Base-by-base conservation (phyloP, 805 yeast genomes). In the Metschnikowia lachancei region DNA sequence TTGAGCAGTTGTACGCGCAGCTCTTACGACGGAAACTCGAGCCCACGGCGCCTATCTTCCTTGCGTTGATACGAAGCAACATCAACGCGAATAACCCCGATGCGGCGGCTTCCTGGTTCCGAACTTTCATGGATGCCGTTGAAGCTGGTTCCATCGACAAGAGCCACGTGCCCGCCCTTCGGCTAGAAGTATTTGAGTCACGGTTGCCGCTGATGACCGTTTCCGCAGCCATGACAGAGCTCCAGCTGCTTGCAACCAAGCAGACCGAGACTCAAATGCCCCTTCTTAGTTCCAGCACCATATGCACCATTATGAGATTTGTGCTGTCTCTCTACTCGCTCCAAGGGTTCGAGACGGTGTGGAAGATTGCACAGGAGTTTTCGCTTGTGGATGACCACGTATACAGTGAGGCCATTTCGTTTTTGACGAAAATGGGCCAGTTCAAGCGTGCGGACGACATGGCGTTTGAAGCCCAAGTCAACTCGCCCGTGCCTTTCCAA, bases 1-100 rank as follows among this genome's bases (percentile, higher is more conserved):
- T 77, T 10, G 77, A 75, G 22, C 62, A 59, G 46, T 65, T 86
- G 46, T 83, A 72, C 63, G 49, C 65, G n/a, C 76, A 78, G 55
- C 55, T 81, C 26, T 38, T 65, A 4, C 62, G 67, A 42, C 66
- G 82, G 44, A 71, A 73, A 1, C 69, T 80, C 57, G 55, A 50
- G 3, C 87, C 88, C 1, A 66, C 70, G 3, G 62, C 69, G 1
- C 56, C 60, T 8, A 67, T 81, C 1, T 61, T 71, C 41, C 67
- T 71, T 28, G 75, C 81, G 0, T 56, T 82, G 35, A 72, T 82
- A 41, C 61, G 65, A 22, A 53, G 75, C n/a, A 62, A 72, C 35
- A 53, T 75, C 12, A 62, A 60, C 19, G 57, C 66, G 6, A 66
- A 71, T 9, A 66, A 76, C 30, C 59, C 64, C 19, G 57, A 59